Evolutionary conservation across 225 moss, liverwort and hornwort species (phyloP).

Genomic region (Neckera pumila): DNA sequence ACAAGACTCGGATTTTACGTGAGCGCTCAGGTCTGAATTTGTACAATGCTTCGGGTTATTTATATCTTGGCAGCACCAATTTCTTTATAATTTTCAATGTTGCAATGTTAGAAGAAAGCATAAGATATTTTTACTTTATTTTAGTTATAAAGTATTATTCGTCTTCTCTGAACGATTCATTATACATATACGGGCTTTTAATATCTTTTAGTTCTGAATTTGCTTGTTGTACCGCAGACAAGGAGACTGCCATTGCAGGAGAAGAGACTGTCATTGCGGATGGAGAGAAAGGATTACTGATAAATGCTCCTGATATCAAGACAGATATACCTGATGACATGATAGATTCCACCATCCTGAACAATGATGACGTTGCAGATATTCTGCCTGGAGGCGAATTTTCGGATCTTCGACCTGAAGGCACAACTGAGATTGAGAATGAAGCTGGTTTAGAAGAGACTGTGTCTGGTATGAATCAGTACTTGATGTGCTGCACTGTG

Average conservation of each 20-base stretch:
- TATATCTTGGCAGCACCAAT: not conserved
- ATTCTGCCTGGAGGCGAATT: not conserved
- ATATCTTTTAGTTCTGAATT: not conserved
- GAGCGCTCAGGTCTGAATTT: constrained; percentile 23
- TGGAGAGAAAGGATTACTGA: constrained; percentile 4
- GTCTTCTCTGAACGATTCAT: not conserved
- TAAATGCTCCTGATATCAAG: constrained; percentile 3
- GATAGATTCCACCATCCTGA: not conserved
- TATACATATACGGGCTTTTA: not conserved
- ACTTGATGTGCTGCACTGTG: not conserved
- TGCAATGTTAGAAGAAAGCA: not conserved
- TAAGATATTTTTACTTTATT: not conserved
- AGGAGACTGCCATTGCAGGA: constrained; percentile 10
- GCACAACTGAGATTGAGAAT: not conserved
- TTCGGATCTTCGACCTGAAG: not conserved
- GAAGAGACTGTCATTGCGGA: constrained; percentile 24
- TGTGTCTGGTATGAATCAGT: not conserved
- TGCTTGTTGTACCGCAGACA: constrained; percentile 9
- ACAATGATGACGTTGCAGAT: not conserved
- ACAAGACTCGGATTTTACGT: constrained; percentile 19
- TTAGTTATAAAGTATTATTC: not conserved
- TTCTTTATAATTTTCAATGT: not conserved
- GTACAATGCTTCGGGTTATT: not conserved
- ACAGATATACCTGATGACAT: not conserved
- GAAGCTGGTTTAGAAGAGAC: not conserved